Evolutionary conservation across 306 rosid species (phyloP).

Genomic region (Sophora flavescens): DNA sequence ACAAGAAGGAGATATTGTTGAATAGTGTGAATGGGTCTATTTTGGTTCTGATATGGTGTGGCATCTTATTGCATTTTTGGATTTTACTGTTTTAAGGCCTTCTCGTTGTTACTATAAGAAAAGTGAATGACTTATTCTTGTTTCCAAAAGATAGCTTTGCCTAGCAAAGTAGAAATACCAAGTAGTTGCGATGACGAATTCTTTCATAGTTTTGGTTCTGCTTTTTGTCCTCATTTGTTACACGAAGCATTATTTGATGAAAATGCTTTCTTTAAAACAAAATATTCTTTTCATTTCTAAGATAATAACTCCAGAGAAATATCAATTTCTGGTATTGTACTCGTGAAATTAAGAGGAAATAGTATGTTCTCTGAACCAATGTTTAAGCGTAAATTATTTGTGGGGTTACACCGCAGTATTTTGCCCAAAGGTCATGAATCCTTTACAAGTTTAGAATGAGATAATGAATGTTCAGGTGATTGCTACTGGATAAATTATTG

Average conservation of each 20-base stretch:
- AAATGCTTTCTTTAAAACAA: not conserved
- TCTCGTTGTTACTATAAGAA: not conserved
- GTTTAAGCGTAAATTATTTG: not conserved
- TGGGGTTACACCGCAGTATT: not conserved
- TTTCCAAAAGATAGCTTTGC: not conserved
- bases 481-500: not conserved
- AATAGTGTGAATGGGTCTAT: not conserved
- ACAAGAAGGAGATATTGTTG: not conserved
- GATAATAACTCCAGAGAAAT: too few species aligned
- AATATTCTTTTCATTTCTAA: not conserved
- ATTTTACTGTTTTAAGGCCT: not conserved
- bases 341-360: not conserved
- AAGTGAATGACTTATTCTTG: not conserved
- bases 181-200: not conserved
- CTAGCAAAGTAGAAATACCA: not conserved
- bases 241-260: not conserved
- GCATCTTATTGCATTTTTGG: not conserved
- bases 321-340: not conserved
- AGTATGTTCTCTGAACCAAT: not conserved
- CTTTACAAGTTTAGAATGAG: not conserved
- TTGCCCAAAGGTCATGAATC: not conserved
- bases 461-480: not conserved
- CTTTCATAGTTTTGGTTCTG: too few species aligned
- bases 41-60: not conserved
- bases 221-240: not conserved